These are phyloP conservation scores for Trametes meyenii DNA, from an alignment of 768 basidiomycete genomes.

Conservation along the genomic window DNA sequence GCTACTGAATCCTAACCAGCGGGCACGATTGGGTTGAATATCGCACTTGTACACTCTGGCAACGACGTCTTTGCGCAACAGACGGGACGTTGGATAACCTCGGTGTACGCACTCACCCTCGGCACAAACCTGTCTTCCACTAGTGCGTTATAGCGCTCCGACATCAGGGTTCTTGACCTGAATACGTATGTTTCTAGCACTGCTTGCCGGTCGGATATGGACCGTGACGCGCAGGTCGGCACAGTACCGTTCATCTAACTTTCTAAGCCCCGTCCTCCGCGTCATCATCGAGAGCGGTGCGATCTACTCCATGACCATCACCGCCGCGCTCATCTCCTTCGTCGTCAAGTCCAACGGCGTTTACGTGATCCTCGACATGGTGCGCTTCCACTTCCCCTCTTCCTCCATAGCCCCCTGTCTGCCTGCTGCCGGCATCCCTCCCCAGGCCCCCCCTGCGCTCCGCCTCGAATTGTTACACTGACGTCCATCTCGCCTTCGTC, in stretches of 20 bases:
- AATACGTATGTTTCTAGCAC: slow-evolving; percentile 21
- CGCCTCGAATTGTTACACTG: not conserved
- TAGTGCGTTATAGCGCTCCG: slow-evolving; percentile 23
- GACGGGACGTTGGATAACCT: slow-evolving; percentile 38
- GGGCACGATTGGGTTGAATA: slow-evolving; percentile 26
- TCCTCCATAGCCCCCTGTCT: not conserved
- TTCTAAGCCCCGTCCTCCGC: slow-evolving; percentile 31
- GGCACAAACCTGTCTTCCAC: slow-evolving; percentile 38
- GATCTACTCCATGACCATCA: slow-evolving; percentile 41
- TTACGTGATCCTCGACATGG: slow-evolving; percentile 41
- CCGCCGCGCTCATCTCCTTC: slow-evolving; percentile 37
- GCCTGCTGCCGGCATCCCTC: not conserved
- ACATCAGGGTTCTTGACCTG: not conserved
- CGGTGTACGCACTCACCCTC: slow-evolving; percentile 38
- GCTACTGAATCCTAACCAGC: slow-evolving; percentile 19
- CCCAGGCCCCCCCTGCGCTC: not conserved
- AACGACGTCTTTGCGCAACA: slow-evolving; percentile 32
- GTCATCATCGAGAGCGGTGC: slow-evolving; percentile 42
- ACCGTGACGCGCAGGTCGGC: slow-evolving; percentile 29
- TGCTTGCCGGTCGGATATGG: slow-evolving; percentile 38
- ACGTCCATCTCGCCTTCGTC: not conserved
- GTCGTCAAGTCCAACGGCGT: slow-evolving; percentile 33
- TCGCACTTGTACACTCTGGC: slow-evolving; percentile 24
- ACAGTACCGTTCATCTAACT: slow-evolving; percentile 21
- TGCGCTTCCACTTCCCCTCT: slow-evolving; percentile 21